A percentile compares a stretch with the other conserved stretches of the same genome.
Evolutionary conservation across 2,329 filamentous ascomycete species (phyloP).

Genomic region (Ophiostoma ips): DNA sequence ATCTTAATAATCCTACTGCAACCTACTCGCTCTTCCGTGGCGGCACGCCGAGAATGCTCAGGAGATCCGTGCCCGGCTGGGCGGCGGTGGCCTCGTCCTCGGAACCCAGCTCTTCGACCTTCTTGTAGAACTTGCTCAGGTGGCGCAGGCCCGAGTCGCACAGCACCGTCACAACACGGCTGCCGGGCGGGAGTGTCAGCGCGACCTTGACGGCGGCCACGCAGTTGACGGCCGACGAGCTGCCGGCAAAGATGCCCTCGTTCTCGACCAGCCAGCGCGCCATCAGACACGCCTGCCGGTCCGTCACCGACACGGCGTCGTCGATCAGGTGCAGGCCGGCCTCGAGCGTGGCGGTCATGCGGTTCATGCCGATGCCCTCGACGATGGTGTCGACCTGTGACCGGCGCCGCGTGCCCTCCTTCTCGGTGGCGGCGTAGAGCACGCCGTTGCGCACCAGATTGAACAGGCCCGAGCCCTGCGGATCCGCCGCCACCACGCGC

Average conservation of each 20-base stretch:
- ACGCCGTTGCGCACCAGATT: conserved; percentile 88
- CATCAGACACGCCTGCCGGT: conserved; percentile 83
- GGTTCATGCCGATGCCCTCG: conserved; percentile 90
- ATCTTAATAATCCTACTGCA: too few relatives aligned
- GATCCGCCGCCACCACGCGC: conserved; percentile 75
- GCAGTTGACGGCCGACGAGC: conserved; percentile 94
- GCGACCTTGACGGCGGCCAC: conserved; percentile 61
- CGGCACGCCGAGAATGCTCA: conserved; percentile 35
- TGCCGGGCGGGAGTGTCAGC: conserved; percentile 44
- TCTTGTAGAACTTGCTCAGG: conserved; percentile 74
- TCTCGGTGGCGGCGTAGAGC: conserved; percentile 84
- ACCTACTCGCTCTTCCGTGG: conserved; percentile 1
- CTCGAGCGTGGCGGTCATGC: conserved; percentile 88
- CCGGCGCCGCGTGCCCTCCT: conserved; percentile 76
- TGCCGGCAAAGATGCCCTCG: conserved; percentile 88
- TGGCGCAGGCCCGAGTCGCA: conserved; percentile 76
- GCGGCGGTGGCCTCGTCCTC: conserved; percentile 17
- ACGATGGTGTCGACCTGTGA: conserved; percentile 93
- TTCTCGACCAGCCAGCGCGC: conserved; percentile 93
- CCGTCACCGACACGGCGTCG: conserved; percentile 77
- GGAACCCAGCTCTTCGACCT: conserved; percentile 48
- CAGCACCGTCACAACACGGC: conserved; percentile 66
- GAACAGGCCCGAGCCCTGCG: conserved; percentile 83
- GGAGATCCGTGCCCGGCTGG: conserved; percentile 25
- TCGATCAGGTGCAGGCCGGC: conserved; percentile 74